phyloP scores from a whole-genome alignment of 2,329 filamentous ascomycete genomes.

The Colletotrichum camelliae region DNA sequence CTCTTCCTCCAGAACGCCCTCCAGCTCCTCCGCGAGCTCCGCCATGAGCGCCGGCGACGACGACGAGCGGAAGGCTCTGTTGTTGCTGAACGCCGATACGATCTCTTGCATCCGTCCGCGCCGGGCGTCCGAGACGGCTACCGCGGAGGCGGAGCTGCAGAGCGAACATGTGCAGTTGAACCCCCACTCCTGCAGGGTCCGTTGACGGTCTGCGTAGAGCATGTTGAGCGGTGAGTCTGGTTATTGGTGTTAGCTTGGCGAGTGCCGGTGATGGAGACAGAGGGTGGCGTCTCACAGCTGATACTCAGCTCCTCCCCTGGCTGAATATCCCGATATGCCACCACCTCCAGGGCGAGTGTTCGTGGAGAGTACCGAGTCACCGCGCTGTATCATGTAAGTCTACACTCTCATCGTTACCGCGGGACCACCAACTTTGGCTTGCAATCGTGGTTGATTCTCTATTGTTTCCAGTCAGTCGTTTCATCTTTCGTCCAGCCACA shows the following conservation, averaged over 20 bases:
- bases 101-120: constrained; percentile 26
- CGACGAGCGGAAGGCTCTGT: neutral
- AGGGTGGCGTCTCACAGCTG: constrained; percentile 31
- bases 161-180: constrained; percentile 32
- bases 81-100: constrained; percentile 23
- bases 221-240: constrained; percentile 32
- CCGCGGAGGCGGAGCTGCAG: constrained; percentile 23
- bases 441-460: constrained; percentile 43
- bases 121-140: constrained; percentile 25
- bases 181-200: constrained; percentile 28
- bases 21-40: constrained; percentile 24
- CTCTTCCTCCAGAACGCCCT: constrained; percentile 25
- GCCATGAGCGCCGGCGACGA: constrained; percentile 11
- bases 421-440: constrained; percentile 34
- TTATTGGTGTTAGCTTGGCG: neutral
- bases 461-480: neutral
- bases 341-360: constrained; percentile 35
- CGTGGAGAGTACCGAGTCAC: constrained; percentile 35
- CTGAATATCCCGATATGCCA: constrained; percentile 37
- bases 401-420: neutral
- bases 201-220: constrained; percentile 25
- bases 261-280: neutral
- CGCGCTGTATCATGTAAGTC: constrained; percentile 25
- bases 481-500: neutral
- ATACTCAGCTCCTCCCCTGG: constrained; percentile 40